Conservation (phyloP, 805 yeast genomes). For the Candida ficus region DNA sequence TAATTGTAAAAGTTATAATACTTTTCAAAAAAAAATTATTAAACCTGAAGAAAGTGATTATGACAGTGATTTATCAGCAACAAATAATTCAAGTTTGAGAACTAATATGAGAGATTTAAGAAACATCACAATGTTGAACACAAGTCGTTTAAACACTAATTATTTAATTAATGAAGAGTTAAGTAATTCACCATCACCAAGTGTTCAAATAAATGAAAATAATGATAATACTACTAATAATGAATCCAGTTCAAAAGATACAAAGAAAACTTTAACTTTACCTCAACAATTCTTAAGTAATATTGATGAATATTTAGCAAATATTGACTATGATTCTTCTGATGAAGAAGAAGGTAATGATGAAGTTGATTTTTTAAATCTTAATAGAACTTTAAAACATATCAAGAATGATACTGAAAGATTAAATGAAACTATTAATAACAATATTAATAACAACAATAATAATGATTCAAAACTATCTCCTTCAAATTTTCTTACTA, state of each 20-base stretch:
- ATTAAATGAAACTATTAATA: conserved; percentile 8
- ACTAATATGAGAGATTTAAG: conserved; percentile 15
- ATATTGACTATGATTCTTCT: conserved; percentile 15
- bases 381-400: conserved; percentile 17
- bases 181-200: conserved; percentile 1
- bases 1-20: conserved; percentile 83
- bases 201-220: not conserved
- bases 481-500: conserved; percentile 12
- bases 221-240: not conserved
- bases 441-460: conserved; percentile 1
- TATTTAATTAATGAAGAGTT: conserved; percentile 20
- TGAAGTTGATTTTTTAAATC: conserved; percentile 19
- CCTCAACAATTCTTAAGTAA: conserved; percentile 27
- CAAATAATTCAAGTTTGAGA: conserved; percentile 15
- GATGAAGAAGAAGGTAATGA: conserved; percentile 20
- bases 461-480: not conserved
- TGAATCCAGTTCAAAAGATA: conserved; percentile 1
- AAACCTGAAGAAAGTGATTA: conserved; percentile 55
- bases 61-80: conserved; percentile 22
- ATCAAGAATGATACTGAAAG: conserved; percentile 2
- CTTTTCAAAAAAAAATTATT: conserved; percentile 63
- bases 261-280: conserved; percentile 16
- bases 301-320: conserved; percentile 23
- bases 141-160: conserved; percentile 22
- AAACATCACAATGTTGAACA: conserved; percentile 17